Evolutionary conservation across 176 grass and related monocot species (phyloP), one percentile per base, ranked within the genome.

Genomic region (Musa beccarii): DNA sequence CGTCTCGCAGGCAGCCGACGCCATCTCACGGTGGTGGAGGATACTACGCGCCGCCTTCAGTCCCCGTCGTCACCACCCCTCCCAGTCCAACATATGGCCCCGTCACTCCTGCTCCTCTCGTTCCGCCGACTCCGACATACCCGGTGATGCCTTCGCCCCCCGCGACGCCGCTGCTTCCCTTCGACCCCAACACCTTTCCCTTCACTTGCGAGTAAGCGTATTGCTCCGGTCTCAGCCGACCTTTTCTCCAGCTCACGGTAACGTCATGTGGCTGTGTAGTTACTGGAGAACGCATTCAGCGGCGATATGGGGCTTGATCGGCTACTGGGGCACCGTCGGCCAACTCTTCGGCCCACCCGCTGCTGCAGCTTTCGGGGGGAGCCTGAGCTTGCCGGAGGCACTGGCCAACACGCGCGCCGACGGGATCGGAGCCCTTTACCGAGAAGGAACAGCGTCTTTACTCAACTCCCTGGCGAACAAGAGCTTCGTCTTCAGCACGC

Each of bases 271-370:
- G 34, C 6, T 43, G 4, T 71, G 24, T 82, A 96, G 92, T 79
- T 96, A 83, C 59, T 96, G 89, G 92, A 79, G 84, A 53, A 88
- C 28, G 24, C 89, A 96, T 65, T 79, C 85, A 34, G 89, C 92
- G 59, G 65, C 73, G 51, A 96, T 96, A 59, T 20, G 68, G 53
- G 51, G 70, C 8, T 61, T 80, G 53, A 72, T 90, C 53, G 85
- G 93, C 8, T 92, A 83, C 70, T 82, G 80, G 69, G 82, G 73
- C 66, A 85, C 80, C 54, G 65, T 96, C 13, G 76, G 56, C 9
- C 56, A 80, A 25, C 28, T 89, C 43, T 92, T 92, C 72, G 87
- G 89, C 0, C 85, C 83, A 10, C 19, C 71, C 69, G 83, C 87
- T 1, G 75, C 82, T 21, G 72, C 80, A 74, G 74, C 85, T 22